Evolutionary conservation across 2,329 filamentous ascomycete genomes (phyloP), one percentile per base, ranked within the genome.

Genomic region (Bertia moriformis): DNA sequence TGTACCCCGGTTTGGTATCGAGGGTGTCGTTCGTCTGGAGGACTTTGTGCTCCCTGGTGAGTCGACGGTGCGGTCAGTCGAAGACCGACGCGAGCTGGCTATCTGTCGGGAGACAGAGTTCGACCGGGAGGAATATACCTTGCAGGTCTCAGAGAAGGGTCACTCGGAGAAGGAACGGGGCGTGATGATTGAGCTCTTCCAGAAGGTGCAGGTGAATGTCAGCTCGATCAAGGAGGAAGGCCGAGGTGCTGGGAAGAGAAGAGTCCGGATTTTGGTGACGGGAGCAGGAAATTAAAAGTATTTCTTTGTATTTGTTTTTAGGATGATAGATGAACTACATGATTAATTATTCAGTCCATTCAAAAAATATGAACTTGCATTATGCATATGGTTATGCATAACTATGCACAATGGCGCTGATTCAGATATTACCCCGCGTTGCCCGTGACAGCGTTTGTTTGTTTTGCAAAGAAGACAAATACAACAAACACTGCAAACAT

Each of bases 151-250:
- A 18, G 32, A 35, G 32, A 35, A 35, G 32, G 32, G 32, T 14
- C 32, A 35, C 15, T 15, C 32, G 7, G 32, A 35, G 32, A 35
- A 35, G 32, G 32, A 35, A 35, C 12, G 32, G 10, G 15, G 10
- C 15, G 12, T 35, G 7, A 35, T 15, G 10, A 15, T 35, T 35
- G 32, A 35, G 32, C 32, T 35, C 32, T 35, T 35, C 32, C 32
- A 35, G 32, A 7, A 15, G 7, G 32, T 35, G 7, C 12, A 35
- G 10, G 32, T 35, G 32, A 35, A 35, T 35, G 32, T 35, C 32
- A 35, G 32, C 15, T 35, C 32, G 10, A 18, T 35, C 12, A 35
- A 35, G 32, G 32, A 35, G 17, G 32, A 35, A 35, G 32, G 32
- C 17, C 32, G 32, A 7, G 32, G 32, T 14, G 32, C 32, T 35